These are phyloP conservation scores for Hypoxylon crocopeplum DNA, from an alignment of 495 filamentous ascomycete species.

Conservation along the genomic window DNA sequence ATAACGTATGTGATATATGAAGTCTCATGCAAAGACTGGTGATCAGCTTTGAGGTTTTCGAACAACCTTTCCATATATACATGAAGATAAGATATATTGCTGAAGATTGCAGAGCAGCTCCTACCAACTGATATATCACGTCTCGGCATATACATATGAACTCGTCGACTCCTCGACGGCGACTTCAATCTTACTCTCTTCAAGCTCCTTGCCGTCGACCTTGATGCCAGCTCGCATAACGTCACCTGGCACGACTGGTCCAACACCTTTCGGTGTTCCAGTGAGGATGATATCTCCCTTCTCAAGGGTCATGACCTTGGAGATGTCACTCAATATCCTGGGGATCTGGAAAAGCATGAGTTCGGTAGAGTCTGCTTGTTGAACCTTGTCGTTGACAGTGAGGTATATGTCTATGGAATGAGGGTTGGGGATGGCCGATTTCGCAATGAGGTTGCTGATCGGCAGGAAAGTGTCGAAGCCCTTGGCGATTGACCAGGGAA, in stretches of 20 bases:
- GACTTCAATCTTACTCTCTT: constrained; percentile 87
- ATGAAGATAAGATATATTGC: background rate
- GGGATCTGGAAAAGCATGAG: constrained; percentile 94
- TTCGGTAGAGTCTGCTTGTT: constrained; percentile 83
- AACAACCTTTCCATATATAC: constrained; percentile 5
- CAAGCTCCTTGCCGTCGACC: constrained; percentile 81
- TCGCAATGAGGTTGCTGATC: constrained; percentile 77
- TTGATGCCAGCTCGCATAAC: constrained; percentile 85
- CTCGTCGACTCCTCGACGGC: constrained; percentile 71
- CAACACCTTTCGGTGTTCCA: constrained; percentile 96
- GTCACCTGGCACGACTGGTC: constrained; percentile 83
- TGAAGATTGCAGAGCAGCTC: background rate
- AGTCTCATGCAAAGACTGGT: background rate
- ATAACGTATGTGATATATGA: background rate
- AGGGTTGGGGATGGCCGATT: constrained; percentile 80
- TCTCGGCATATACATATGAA: constrained; percentile 66
- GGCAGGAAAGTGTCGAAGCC: constrained; percentile 98
- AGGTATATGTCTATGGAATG: constrained; percentile 87
- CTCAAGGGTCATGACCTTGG: constrained; percentile 91
- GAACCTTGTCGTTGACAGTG: constrained; percentile 73
- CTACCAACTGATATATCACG: constrained; percentile 45
- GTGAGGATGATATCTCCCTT: constrained; percentile 92
- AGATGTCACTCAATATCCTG: constrained; percentile 86
- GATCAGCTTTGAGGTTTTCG: background rate
- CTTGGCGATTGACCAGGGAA: constrained; percentile 96